These are phyloP conservation scores for Colletotrichum sp. DNA, from an alignment of 2,329 filamentous ascomycete genomes.

Conservation along the genomic window DNA sequence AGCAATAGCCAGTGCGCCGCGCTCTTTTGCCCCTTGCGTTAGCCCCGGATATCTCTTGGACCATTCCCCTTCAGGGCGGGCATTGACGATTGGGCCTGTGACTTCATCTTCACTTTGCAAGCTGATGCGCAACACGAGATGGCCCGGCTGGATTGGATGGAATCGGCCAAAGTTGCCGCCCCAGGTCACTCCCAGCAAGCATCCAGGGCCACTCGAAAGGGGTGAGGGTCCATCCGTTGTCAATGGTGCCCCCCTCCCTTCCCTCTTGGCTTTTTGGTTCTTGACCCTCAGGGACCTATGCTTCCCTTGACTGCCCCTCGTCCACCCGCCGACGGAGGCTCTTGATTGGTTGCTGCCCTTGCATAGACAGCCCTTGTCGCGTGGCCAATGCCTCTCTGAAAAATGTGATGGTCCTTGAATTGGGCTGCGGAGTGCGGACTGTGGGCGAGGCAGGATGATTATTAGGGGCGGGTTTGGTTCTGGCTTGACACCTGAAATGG, in stretches of 20 bases:
- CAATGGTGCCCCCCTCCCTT: neutral
- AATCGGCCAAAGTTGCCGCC: neutral
- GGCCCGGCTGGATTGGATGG: neutral
- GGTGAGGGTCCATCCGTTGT: neutral
- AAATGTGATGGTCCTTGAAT: neutral
- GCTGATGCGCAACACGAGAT: neutral
- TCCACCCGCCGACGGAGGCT: neutral
- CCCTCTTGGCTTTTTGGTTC: neutral
- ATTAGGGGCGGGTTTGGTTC: neutral
- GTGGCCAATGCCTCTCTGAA: neutral
- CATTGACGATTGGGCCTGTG: neutral
- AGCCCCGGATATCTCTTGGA: neutral
- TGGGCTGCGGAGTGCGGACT: neutral
- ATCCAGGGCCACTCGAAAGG: neutral
- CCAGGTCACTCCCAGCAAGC: neutral
- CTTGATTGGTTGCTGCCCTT: constrained; percentile 11
- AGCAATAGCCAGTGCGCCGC: neutral
- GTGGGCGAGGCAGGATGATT: neutral
- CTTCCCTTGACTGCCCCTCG: neutral
- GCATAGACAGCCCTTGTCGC: constrained; percentile 6
- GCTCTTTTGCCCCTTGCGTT: neutral
- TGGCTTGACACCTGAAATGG: neutral
- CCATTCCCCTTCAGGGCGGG: neutral
- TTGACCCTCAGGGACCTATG: neutral
- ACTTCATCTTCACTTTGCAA: neutral